Evolutionary conservation across 2,329 filamentous ascomycete species (phyloP).

Genomic region (Sclerotinia borealis): DNA sequence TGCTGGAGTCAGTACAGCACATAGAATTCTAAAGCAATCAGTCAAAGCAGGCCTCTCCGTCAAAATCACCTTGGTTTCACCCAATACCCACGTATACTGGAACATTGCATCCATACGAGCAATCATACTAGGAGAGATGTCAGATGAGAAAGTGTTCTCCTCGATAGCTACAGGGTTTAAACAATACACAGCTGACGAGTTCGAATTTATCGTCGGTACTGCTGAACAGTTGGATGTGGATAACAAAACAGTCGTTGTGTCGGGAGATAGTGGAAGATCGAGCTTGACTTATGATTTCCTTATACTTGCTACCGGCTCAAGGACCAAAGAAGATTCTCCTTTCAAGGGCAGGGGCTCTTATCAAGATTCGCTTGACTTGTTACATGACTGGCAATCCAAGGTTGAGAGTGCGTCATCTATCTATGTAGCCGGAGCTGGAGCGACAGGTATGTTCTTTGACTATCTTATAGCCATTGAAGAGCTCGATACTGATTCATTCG

Average conservation of each 20-base stretch:
- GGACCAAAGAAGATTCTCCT: slow-evolving; percentile 39
- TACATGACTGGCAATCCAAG: slow-evolving; percentile 20
- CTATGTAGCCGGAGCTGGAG: slow-evolving; percentile 30
- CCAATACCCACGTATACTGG: slow-evolving; percentile 46
- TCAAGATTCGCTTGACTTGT: slow-evolving; percentile 24
- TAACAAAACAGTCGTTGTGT: slow-evolving; percentile 38
- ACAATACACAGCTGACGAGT: slow-evolving; percentile 41
- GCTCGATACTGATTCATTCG: background rate
- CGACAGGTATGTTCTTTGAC: slow-evolving; percentile 21
- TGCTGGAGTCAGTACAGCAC: slow-evolving; percentile 29
- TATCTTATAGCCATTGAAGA: background rate
- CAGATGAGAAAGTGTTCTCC: slow-evolving; percentile 37
- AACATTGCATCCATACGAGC: slow-evolving; percentile 41
- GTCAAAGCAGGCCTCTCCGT: slow-evolving; percentile 32
- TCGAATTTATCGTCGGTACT: slow-evolving; percentile 46
- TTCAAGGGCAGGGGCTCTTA: slow-evolving; percentile 42
- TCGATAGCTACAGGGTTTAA: slow-evolving; percentile 40
- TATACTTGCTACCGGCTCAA: slow-evolving; percentile 48
- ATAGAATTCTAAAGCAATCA: slow-evolving; percentile 30
- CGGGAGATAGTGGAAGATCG: slow-evolving; percentile 30
- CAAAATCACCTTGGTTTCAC: slow-evolving; percentile 48
- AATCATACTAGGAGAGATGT: slow-evolving; percentile 37
- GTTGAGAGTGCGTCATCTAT: slow-evolving; percentile 26
- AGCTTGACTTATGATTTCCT: slow-evolving; percentile 43
- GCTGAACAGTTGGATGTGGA: slow-evolving; percentile 41